Base-by-base conservation (phyloP, 2,329 filamentous ascomycete species). In the Teratosphaeria zuluensis region DNA sequence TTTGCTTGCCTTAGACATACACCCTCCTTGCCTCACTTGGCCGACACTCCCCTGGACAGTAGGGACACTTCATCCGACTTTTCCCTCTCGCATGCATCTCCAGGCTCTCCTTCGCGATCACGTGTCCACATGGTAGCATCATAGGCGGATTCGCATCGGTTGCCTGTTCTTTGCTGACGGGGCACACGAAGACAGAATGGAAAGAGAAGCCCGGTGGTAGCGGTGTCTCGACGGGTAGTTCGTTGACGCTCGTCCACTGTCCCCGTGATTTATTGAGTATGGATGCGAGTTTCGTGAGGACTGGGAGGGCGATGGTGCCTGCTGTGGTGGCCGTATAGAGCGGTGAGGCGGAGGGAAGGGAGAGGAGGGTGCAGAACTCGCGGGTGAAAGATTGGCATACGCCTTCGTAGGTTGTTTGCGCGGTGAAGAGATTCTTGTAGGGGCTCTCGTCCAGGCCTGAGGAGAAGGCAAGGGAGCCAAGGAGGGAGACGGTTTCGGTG, bases 181-280 rank as follows among this genome's bases (percentile, higher is more conserved):
- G 94, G 70, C 94, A 99, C 51, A 99, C 94, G 71, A 99, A 99
- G 70, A 99, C 96, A 58, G 89, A 89, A 73, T 99, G 94, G 77
- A 95, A 99, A 56, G 82, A 78, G 69, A 86, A 87, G 5, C 79
- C 78, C 1, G 80, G 81, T 2, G 85, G 85, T 3, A 87, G 75
- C 0, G 85, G 82, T 16, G 86, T 86, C 72, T 87, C 85, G 51
- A 86, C 82, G 0, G 92, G 90, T 19, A 99, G 78, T 73, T 99
- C 94, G 69, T 94, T 86, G 61, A 88, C 83, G 4, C 90, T 92
- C 0, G 92, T 96, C 94, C 94, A 99, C 73, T 95, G 92, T 0
- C 92, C 95, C 62, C 89, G 86, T 74, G 92, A 92, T 66, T 90
- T 86, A 67, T 88, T 88, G 80, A 95, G 92, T 69, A 94, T 92